Percentiles rank a stretch among this genome's conserved stretches.
These are phyloP conservation scores for Colletotrichum sp. DNA, from an alignment of 2,329 filamentous ascomycete species.

Conservation along the genomic window DNA sequence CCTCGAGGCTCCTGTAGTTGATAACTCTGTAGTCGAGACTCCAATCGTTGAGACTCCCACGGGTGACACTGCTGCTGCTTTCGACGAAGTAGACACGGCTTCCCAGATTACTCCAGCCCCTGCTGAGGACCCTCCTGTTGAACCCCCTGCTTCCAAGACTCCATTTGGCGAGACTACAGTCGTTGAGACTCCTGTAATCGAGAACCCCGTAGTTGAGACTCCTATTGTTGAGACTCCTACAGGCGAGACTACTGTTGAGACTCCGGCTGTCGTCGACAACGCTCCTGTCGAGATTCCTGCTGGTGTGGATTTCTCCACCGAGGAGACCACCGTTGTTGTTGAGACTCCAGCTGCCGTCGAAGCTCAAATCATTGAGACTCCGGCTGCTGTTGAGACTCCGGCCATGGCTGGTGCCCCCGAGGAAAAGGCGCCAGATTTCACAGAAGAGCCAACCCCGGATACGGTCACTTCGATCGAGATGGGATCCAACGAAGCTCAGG, in stretches of 20 bases:
- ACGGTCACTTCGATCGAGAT: not conserved
- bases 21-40: not conserved
- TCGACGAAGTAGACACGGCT: not conserved
- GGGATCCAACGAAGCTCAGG: not conserved
- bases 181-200: not conserved
- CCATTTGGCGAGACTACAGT: not conserved
- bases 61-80: not conserved
- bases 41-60: not conserved
- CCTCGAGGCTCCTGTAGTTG: not conserved
- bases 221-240: not conserved
- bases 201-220: not conserved
- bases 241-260: not conserved
- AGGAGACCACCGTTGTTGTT: not conserved
- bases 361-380: not conserved
- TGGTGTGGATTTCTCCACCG: not conserved
- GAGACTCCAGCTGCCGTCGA: not conserved
- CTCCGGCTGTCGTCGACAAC: not conserved
- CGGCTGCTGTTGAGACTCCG: not conserved
- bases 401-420: not conserved
- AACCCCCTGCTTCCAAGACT: not conserved
- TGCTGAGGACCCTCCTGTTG: not conserved
- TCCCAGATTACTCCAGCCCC: not conserved
- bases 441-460: not conserved
- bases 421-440: not conserved
- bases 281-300: not conserved